Evolutionary conservation across 2,329 filamentous ascomycete genomes (phyloP).

Genomic region (Xylaria sp.): DNA sequence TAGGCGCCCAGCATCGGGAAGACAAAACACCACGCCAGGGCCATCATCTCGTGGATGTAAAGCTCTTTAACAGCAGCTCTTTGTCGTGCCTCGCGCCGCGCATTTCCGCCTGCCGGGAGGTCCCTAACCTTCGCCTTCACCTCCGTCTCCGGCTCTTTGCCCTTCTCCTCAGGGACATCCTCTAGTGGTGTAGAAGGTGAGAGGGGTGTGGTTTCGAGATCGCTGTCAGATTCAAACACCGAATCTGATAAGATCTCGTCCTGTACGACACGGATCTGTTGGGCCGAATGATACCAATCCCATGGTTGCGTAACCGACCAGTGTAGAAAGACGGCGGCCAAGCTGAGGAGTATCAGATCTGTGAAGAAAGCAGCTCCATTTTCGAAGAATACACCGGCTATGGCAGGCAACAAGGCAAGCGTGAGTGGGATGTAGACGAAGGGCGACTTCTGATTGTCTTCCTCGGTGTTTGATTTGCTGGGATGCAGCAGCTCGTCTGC

Average conservation of each 20-base stretch:
- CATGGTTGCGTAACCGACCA: slow-evolving; percentile 93
- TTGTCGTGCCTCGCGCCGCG: slow-evolving; percentile 45
- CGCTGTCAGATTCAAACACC: slow-evolving; percentile 59
- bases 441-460: slow-evolving; percentile 69
- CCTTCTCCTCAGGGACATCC: slow-evolving; percentile 59
- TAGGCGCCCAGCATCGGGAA: slow-evolving; percentile 84
- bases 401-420: slow-evolving; percentile 84
- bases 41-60: slow-evolving; percentile 77
- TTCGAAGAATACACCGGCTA: slow-evolving; percentile 85
- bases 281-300: slow-evolving; percentile 81
- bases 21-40: slow-evolving; percentile 80
- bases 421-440: slow-evolving; percentile 85
- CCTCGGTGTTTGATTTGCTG: slow-evolving; percentile 51
- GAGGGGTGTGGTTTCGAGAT: slow-evolving; percentile 48
- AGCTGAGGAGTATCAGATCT: slow-evolving; percentile 80
- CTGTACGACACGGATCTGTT: slow-evolving; percentile 64
- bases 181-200: slow-evolving; percentile 49
- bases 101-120: slow-evolving; percentile 3
- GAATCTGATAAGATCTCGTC: slow-evolving; percentile 57
- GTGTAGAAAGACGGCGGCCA: slow-evolving; percentile 88
- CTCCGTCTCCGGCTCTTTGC: slow-evolving; percentile 47
- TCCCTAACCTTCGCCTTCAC: slow-evolving; percentile 53
- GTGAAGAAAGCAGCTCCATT: slow-evolving; percentile 86
- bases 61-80: slow-evolving; percentile 69
- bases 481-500: slow-evolving; percentile 76